A percentile compares a stretch with the other conserved stretches of the same genome.
These are phyloP conservation scores for Pezicula rhizophila DNA, from an alignment of 2,329 filamentous ascomycete species.

Conservation along the genomic window DNA sequence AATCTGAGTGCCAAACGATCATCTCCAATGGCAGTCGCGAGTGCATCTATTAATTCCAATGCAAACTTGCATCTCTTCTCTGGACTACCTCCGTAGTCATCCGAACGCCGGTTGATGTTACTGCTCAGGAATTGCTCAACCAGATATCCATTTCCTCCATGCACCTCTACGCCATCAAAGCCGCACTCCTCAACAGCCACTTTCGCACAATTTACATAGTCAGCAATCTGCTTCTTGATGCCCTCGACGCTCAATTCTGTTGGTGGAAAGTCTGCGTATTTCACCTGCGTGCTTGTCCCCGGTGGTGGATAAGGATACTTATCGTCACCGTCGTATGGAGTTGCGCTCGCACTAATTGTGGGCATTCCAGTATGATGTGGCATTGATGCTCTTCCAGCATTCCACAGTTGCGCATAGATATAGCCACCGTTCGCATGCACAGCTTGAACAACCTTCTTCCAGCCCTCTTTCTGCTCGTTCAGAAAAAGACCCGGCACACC, in stretches of 20 bases:
- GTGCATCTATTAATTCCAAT: slow-evolving; percentile 45
- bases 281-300: slow-evolving; percentile 30
- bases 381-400: slow-evolving; percentile 44
- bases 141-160: slow-evolving; percentile 41
- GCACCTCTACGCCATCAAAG: slow-evolving; percentile 46
- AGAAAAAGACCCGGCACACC: slow-evolving; percentile 51
- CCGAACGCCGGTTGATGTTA: slow-evolving; percentile 46
- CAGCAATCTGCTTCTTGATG: slow-evolving; percentile 30
- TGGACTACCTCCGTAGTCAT: slow-evolving; percentile 42
- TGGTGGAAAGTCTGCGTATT: slow-evolving; percentile 32
- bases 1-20: slow-evolving; percentile 51
- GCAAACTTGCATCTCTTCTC: slow-evolving; percentile 45
- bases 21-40: slow-evolving; percentile 41
- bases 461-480: slow-evolving; percentile 44
- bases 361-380: slow-evolving; percentile 30
- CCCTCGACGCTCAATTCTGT: slow-evolving; percentile 31
- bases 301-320: slow-evolving; percentile 34
- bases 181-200: slow-evolving; percentile 45
- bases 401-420: slow-evolving; percentile 57
- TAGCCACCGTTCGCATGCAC: slow-evolving; percentile 53
- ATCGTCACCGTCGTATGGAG: slow-evolving; percentile 37
- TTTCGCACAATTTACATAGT: slow-evolving; percentile 34
- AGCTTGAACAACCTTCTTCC: slow-evolving; percentile 49
- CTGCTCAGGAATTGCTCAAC: slow-evolving; percentile 53
- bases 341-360: slow-evolving; percentile 34